Conservation (phyloP, 768 basidiomycete genomes). For the Lentinula edodes region DNA sequence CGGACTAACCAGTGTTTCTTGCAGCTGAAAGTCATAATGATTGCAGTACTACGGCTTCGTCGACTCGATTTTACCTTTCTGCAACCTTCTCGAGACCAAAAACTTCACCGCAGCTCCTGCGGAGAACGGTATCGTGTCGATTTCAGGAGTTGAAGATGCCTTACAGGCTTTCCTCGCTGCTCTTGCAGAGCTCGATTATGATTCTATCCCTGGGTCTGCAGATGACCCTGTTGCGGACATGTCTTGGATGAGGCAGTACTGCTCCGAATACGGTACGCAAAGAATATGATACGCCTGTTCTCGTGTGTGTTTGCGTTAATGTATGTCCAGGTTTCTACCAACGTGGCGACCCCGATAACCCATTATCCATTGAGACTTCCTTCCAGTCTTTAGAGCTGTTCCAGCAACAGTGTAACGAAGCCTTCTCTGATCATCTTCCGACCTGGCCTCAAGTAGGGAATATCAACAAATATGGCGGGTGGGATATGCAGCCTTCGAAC, state of each 20-base stretch:
- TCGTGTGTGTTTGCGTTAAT: neutral
- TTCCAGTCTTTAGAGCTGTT: conserved; percentile 39
- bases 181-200: conserved; percentile 39
- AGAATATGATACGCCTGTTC: neutral
- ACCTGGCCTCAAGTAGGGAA: conserved; percentile 35
- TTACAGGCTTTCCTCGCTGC: conserved; percentile 37
- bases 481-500: conserved; percentile 45
- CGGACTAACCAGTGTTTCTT: neutral
- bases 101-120: conserved; percentile 32
- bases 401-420: conserved; percentile 37
- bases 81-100: conserved; percentile 39
- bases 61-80: conserved; percentile 39
- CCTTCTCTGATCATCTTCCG: conserved; percentile 32
- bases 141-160: conserved; percentile 26
- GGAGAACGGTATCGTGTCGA: conserved; percentile 32
- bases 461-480: conserved; percentile 47
- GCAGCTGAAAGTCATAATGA: too few species aligned
- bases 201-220: conserved; percentile 31
- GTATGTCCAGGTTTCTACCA: conserved; percentile 37
- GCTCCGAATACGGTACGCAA: conserved; percentile 40
- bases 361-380: conserved; percentile 42
- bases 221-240: conserved; percentile 38
- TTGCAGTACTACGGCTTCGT: conserved; percentile 42
- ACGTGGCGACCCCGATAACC: conserved; percentile 38
- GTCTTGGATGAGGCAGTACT: conserved; percentile 52